phyloP scores from a whole-genome alignment of 345 rosid species.

The Aquilaria yunnanensis region DNA sequence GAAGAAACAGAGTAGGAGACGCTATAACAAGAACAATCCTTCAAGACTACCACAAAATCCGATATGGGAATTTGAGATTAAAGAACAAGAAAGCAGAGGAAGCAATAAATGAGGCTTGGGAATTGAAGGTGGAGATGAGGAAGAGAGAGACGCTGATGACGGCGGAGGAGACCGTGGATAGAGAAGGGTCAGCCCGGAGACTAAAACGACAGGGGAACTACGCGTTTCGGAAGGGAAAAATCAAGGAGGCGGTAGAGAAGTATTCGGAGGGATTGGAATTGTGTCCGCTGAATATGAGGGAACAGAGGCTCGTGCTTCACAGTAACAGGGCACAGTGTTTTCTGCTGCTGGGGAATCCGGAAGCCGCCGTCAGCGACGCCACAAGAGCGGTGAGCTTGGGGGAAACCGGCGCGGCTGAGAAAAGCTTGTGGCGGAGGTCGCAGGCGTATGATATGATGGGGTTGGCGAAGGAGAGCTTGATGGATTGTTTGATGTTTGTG shows the following conservation, averaged over 20 bases:
- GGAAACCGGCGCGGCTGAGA: conserved; percentile 35
- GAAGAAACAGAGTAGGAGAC: conserved; percentile 37
- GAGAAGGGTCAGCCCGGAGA: conserved; percentile 29
- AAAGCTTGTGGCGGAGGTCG: conserved; percentile 91
- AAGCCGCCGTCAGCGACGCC: conserved; percentile 63
- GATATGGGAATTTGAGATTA: conserved; percentile 41
- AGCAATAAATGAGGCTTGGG: conserved; percentile 52
- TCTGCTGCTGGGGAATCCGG: conserved; percentile 48
- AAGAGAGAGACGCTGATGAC: conserved; percentile 56
- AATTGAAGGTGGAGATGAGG: conserved; percentile 61
- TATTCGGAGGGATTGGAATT: conserved; percentile 51
- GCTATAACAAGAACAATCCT: conserved; percentile 43
- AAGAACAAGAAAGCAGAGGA: conserved; percentile 32
- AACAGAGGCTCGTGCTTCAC: conserved; percentile 60
- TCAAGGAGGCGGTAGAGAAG: conserved; percentile 32
- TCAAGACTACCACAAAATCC: conserved; percentile 56
- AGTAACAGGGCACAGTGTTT: conserved; percentile 80
- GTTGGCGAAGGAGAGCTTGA: conserved; percentile 61
- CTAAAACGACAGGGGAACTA: conserved; percentile 61
- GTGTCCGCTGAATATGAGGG: conserved; percentile 44
- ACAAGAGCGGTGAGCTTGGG: conserved; percentile 63
- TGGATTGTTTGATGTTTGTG: conserved; percentile 67
- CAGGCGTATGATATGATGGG: conserved; percentile 82
- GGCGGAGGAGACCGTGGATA: conserved; percentile 45
- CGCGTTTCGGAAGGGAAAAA: conserved; percentile 43